A percentile compares a stretch with the other conserved stretches of the same genome.
phyloP scores from a whole-genome alignment of 1,284 basidiomycete species.

The Tranzscheliella williamsii region DNA sequence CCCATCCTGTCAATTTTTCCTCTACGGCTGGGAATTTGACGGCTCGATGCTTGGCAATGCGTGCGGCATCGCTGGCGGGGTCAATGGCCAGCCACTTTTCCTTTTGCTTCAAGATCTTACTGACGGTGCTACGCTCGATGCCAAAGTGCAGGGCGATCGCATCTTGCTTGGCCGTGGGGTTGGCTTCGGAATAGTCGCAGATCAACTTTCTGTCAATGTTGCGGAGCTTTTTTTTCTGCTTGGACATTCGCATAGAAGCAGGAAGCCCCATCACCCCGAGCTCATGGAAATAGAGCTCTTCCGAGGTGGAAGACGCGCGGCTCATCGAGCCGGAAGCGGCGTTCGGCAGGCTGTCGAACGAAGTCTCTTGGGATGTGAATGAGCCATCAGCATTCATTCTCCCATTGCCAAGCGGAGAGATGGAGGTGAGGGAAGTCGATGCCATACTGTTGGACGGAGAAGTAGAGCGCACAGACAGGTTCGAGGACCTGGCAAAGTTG shows the following conservation, averaged over 20 bases:
- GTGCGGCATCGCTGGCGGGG: constrained; percentile 28
- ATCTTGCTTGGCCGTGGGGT: constrained; percentile 33
- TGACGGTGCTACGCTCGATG: constrained; percentile 88
- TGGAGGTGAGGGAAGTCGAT: constrained; percentile 37
- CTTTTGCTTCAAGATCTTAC: constrained; percentile 84
- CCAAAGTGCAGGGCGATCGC: constrained; percentile 66
- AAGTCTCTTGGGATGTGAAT: constrained; percentile 35
- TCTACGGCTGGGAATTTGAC: constrained; percentile 74
- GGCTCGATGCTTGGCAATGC: constrained; percentile 44
- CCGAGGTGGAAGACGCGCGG: constrained; percentile 28
- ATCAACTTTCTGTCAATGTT: constrained; percentile 41
- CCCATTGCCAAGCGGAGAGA: constrained; percentile 29
- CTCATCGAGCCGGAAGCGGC: constrained; percentile 28
- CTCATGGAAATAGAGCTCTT: constrained; percentile 18
- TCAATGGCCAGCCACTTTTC: constrained; percentile 74
- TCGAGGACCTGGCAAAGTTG: constrained; percentile 8
- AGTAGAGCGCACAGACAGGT: constrained; percentile 17
- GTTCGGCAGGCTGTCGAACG: constrained; percentile 37
- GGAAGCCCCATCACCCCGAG: constrained; percentile 12
- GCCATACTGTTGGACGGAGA: constrained; percentile 35
- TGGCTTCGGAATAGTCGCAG: constrained; percentile 27
- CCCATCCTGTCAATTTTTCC: constrained; percentile 68
- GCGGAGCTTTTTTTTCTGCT: constrained; percentile 40
- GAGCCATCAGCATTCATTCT: constrained; percentile 33
- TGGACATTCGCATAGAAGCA: constrained; percentile 24